phyloP scores from a whole-genome alignment of 371 early-diverging fungal species.

The Syncephalis plumigaleata region DNA sequence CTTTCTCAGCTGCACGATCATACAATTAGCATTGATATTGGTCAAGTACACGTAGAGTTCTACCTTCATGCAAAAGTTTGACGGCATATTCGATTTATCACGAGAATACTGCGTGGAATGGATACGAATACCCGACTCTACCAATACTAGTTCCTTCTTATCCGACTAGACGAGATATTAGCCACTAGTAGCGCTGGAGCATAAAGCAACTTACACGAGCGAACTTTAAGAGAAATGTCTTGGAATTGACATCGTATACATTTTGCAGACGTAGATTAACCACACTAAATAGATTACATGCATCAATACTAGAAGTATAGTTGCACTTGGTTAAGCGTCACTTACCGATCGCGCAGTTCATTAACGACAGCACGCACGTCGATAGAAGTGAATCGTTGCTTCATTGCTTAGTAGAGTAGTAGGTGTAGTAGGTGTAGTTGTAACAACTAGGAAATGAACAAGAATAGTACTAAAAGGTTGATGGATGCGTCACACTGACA shows the following conservation, averaged over 20 bases:
- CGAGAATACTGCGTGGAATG: slow-evolving; percentile 81
- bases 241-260: slow-evolving; percentile 81
- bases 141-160: slow-evolving; percentile 68
- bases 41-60: background rate
- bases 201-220: slow-evolving; percentile 34
- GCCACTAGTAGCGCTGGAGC: no score
- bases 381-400: slow-evolving; percentile 62
- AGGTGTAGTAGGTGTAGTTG: no score
- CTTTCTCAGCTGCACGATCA: slow-evolving; percentile 53
- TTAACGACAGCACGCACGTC: slow-evolving; percentile 34
- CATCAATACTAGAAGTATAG: no score
- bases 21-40: background rate
- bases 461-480: no score
- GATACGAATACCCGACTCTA: slow-evolving; percentile 87
- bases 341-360: no score
- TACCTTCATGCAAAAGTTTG: slow-evolving; percentile 73
- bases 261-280: slow-evolving; percentile 83
- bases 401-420: slow-evolving; percentile 13
- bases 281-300: slow-evolving; percentile 7
- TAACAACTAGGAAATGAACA: no score
- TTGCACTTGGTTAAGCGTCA: no score
- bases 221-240: slow-evolving; percentile 88
- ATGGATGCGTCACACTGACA: no score
- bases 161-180: slow-evolving; percentile 33
- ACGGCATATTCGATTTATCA: slow-evolving; percentile 75